Evolutionary conservation across 345 rosid genomes (phyloP).

Genomic region (Odontarrhena argentea): DNA sequence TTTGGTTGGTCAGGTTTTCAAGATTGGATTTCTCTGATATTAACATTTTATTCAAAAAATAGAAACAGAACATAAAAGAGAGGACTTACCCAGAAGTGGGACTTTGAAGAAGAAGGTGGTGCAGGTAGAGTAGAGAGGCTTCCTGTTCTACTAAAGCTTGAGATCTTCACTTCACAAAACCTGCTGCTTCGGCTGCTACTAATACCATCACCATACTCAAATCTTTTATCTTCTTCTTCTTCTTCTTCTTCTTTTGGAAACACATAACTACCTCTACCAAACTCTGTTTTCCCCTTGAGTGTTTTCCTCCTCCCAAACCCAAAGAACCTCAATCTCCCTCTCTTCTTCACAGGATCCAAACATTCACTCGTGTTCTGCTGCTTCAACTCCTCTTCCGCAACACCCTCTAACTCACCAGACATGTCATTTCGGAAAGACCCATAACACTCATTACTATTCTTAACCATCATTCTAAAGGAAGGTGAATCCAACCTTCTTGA

Average conservation of each 20-base stretch:
- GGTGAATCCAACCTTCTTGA: conserved; percentile 45
- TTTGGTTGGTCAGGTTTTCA: too few relatives aligned
- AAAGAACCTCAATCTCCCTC: conserved; percentile 44
- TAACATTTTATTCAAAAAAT: too few relatives aligned
- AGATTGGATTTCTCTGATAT: too few relatives aligned
- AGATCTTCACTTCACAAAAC: conserved; percentile 38
- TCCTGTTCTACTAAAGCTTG: conserved; percentile 50
- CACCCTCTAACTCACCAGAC: conserved; percentile 33
- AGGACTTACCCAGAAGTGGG: conserved; percentile 71
- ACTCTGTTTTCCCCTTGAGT: conserved; percentile 51
- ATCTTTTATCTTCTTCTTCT: conserved; percentile 31
- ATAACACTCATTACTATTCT: conserved; percentile 37
- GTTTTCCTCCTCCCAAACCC: conserved; percentile 54
- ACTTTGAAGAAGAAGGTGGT: conserved; percentile 37
- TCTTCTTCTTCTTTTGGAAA: conserved; percentile 43
- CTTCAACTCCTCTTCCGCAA: conserved; percentile 24
- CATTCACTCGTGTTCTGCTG: conserved; percentile 25
- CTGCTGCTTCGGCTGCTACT: conserved; percentile 40
- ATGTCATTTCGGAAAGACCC: conserved; percentile 44
- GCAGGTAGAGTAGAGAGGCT: conserved; percentile 46
- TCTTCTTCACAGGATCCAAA: conserved; percentile 37
- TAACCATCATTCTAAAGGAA: conserved; percentile 40
- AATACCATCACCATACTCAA: conserved; percentile 30
- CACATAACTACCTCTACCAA: conserved; percentile 60
- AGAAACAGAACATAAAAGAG: conserved; percentile 25